Evolutionary conservation across 2,329 filamentous ascomycete species (phyloP).

Genomic region (Apiospora rasikravindrae): DNA sequence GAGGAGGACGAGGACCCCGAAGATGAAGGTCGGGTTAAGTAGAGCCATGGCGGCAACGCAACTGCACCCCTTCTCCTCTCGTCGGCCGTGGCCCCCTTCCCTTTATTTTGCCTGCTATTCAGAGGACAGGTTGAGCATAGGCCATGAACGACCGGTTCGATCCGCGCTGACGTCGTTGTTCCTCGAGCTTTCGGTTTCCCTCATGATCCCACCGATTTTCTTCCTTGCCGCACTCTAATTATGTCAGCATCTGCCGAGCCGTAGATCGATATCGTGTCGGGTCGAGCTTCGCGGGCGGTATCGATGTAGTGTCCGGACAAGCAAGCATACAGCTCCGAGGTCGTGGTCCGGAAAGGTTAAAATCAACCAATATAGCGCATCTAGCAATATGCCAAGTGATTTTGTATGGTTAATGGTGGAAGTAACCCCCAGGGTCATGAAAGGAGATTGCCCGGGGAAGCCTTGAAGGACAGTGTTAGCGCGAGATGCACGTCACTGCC

Average conservation of each 20-base stretch:
- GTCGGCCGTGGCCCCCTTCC: constrained; percentile 33
- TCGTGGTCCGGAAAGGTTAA: background rate
- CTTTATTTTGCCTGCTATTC: constrained; percentile 31
- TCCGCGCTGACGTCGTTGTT: constrained; percentile 18
- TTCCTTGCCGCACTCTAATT: background rate
- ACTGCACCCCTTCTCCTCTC: constrained; percentile 32
- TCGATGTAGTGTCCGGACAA: background rate
- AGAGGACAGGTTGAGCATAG: background rate
- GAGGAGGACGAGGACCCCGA: constrained; percentile 82
- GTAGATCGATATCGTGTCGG: background rate
- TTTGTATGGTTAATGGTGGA: constrained; percentile 12
- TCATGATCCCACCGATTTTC: constrained; percentile 18
- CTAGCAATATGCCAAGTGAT: background rate
- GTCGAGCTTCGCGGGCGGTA: constrained; percentile 4
- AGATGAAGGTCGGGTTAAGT: constrained; percentile 78
- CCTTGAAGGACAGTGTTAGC: constrained; percentile 11
- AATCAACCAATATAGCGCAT: background rate
- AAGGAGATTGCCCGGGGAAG: constrained; percentile 13
- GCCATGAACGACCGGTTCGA: constrained; percentile 8
- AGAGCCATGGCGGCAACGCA: constrained; percentile 60
- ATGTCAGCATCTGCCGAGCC: background rate
- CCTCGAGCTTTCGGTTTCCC: constrained; percentile 1
- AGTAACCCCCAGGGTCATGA: constrained; percentile 15
- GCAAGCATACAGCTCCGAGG: background rate
- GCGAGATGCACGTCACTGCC: constrained; percentile 11